A percentile compares a stretch with the other conserved stretches of the same genome.
Conservation (phyloP, 1,139 yeast species). For the Meyerozyma guilliermondii region DNA sequence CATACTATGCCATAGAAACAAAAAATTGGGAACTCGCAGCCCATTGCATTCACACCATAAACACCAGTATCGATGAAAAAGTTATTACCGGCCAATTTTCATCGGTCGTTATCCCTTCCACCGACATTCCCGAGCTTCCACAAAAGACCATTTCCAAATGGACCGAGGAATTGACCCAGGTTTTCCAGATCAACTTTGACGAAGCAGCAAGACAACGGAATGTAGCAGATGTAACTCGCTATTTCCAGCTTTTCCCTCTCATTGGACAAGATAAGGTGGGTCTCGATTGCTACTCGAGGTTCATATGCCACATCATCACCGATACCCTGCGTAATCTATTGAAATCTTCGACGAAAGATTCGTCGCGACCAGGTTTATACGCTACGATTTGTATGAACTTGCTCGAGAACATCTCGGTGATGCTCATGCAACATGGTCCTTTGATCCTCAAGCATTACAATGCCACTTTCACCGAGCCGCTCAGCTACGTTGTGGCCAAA, state of each 20-base stretch:
- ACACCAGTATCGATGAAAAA: constrained; percentile 45
- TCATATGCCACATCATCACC: constrained; percentile 80
- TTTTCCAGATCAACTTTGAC: constrained; percentile 60
- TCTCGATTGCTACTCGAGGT: constrained; percentile 72
- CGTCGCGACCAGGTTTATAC: constrained; percentile 42
- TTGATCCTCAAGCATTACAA: constrained; percentile 74
- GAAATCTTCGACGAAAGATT: constrained; percentile 26
- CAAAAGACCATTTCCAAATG: constrained; percentile 51
- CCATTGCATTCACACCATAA: constrained; percentile 47
- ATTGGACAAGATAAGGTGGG: constrained; percentile 73
- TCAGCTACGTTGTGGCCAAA: constrained; percentile 61
- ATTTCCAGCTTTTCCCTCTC: constrained; percentile 83
- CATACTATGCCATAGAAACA: constrained; percentile 62
- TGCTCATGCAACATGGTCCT: constrained; percentile 81
- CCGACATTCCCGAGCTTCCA: constrained; percentile 86
- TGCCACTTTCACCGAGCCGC: constrained; percentile 42
- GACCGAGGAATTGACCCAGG: constrained; percentile 49
- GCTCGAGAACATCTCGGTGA: constrained; percentile 79
- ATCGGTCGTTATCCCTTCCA: constrained; percentile 79
- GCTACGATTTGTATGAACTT: constrained; percentile 69
- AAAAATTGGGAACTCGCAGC: constrained; percentile 74
- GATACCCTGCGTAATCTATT: constrained; percentile 68
- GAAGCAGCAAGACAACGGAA: constrained; percentile 65
- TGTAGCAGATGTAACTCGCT: constrained; percentile 66
- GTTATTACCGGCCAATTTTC: constrained; percentile 67